phyloP scores from a whole-genome alignment of 176 grass and related monocot genomes.

The Ananas comosus region DNA sequence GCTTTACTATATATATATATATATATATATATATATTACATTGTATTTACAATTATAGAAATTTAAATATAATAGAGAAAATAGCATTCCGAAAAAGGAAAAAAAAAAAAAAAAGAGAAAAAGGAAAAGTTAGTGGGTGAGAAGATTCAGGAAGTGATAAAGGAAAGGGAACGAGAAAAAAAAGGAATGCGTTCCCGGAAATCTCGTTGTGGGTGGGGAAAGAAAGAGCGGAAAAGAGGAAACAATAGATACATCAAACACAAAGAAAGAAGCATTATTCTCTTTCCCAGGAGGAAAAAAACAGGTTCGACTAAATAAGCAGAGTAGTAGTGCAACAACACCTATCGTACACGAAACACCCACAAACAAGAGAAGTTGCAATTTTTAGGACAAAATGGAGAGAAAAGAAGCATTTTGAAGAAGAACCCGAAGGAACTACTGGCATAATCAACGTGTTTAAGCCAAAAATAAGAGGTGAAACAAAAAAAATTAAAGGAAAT shows the following conservation, averaged over 20 bases:
- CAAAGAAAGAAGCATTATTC: background rate
- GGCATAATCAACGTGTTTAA: background rate
- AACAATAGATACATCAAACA: background rate
- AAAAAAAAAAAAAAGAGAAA: too few species aligned
- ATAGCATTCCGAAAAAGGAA: too few species aligned
- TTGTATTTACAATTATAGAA: too few species aligned
- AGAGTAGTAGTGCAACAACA: background rate
- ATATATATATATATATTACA: too few species aligned
- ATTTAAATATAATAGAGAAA: too few species aligned
- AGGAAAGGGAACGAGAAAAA: background rate
- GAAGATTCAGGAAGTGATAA: too few species aligned
- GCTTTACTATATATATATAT: too few species aligned
- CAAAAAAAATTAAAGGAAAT: background rate
- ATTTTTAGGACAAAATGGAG: background rate
- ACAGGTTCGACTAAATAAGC: too few species aligned
- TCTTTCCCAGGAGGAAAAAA: background rate
- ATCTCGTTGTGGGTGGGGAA: background rate
- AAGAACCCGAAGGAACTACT: background rate
- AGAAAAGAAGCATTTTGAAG: background rate
- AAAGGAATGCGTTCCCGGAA: background rate
- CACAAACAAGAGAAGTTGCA: background rate
- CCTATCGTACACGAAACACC: background rate
- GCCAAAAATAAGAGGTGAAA: background rate
- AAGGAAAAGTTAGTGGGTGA: too few species aligned
- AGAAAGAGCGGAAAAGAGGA: background rate